These are phyloP conservation scores for Microbotryum saponariae DNA, from an alignment of 1,284 basidiomycete species.

Conservation along the genomic window DNA sequence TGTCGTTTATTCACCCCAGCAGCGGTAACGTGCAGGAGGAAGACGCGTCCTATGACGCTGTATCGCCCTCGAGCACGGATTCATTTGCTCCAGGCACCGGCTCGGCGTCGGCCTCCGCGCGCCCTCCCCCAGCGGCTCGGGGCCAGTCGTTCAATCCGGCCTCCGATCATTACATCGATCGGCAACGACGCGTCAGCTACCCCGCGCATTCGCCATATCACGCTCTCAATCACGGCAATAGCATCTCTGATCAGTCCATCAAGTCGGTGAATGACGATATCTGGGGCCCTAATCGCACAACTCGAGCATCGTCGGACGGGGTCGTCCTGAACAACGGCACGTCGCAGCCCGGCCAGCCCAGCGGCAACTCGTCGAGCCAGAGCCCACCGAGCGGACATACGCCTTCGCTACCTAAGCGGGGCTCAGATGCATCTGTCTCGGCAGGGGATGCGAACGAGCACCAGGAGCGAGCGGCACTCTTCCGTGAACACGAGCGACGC, in stretches of 20 bases:
- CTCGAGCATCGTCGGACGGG: slow-evolving; percentile 22
- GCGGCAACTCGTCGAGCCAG: slow-evolving; percentile 1
- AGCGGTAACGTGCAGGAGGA: no score
- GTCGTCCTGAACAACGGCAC: slow-evolving; percentile 7
- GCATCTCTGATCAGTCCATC: background rate
- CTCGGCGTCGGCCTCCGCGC: background rate
- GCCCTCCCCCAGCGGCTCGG: background rate
- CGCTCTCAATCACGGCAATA: no score
- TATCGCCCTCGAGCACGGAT: no score
- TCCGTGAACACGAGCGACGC: slow-evolving; percentile 28
- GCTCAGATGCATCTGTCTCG: slow-evolving; percentile 1
- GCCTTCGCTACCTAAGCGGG: background rate
- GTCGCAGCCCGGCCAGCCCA: background rate
- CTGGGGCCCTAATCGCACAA: slow-evolving; percentile 7
- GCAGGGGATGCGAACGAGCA: slow-evolving; percentile 6
- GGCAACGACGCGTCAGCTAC: background rate
- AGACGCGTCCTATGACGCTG: no score
- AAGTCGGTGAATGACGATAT: no score
- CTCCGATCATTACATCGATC: background rate
- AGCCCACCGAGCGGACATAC: no score
- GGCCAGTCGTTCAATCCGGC: background rate
- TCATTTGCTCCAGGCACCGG: background rate
- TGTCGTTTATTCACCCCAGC: background rate
- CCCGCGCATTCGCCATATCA: no score
- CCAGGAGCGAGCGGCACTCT: slow-evolving; percentile 23